phyloP scores from a whole-genome alignment of 2,329 filamentous ascomycete genomes.

The Colletotrichum spinosum region DNA sequence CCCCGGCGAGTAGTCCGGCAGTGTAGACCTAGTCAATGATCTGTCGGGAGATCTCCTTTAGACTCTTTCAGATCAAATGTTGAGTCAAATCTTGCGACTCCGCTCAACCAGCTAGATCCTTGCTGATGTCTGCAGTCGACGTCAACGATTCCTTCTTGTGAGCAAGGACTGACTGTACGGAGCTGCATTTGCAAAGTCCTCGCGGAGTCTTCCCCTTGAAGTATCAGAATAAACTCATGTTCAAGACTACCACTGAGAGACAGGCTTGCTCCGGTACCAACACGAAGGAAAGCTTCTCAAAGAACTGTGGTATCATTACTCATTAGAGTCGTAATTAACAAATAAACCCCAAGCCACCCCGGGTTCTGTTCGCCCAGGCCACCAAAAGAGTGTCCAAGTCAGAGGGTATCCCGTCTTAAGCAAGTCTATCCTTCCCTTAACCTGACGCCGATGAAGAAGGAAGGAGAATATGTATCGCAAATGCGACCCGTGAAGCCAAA shows the following conservation, averaged over 20 bases:
- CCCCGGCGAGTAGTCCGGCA: background rate
- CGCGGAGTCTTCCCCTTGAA: no score
- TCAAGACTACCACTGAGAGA: background rate
- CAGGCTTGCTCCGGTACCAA: background rate
- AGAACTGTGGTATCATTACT: slow-evolving; percentile 37
- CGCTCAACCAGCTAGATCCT: slow-evolving; percentile 6
- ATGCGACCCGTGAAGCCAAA: slow-evolving; percentile 4
- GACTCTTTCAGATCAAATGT: background rate
- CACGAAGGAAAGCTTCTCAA: slow-evolving; percentile 1
- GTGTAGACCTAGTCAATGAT: slow-evolving; percentile 1
- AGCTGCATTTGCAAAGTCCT: no score
- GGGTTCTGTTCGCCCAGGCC: slow-evolving; percentile 4
- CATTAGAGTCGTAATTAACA: slow-evolving; percentile 38
- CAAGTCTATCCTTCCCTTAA: slow-evolving; percentile 25
- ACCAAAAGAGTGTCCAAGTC: slow-evolving; percentile 25
- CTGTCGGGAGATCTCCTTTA: slow-evolving; percentile 29
- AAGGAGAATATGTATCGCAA: slow-evolving; percentile 9
- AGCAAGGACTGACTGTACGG: no score
- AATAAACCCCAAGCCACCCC: slow-evolving; percentile 24
- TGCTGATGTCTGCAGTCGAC: background rate
- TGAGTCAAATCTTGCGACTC: background rate
- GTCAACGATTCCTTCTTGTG: background rate
- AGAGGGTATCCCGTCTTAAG: slow-evolving; percentile 32
- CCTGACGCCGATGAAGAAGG: slow-evolving; percentile 20
- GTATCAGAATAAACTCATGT: background rate